Conservation (phyloP, 148 eudicot species). For the Vaccinium vitisidaea region DNA sequence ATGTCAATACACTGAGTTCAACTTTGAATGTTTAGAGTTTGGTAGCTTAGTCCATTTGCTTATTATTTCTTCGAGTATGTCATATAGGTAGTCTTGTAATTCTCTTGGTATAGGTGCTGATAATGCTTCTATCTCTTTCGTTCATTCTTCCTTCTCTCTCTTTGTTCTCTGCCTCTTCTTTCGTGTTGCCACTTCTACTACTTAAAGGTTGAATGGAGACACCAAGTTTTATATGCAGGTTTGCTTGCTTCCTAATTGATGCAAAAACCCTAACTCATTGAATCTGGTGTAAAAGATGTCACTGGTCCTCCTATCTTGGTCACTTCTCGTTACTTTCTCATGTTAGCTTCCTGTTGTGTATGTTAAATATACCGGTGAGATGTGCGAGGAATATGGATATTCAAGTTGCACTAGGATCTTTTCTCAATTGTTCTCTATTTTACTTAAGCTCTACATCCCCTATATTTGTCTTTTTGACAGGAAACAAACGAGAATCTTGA, state of each 20-base stretch:
- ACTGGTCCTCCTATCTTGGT: not conserved
- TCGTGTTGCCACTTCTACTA: not conserved
- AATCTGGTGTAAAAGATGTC: not conserved
- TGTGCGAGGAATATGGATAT: not conserved
- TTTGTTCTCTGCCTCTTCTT: not conserved
- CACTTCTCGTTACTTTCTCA: too few relatives aligned
- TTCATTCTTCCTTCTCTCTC: not conserved
- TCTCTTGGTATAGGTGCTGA: not conserved
- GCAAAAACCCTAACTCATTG: not conserved
- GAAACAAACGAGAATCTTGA: constrained; percentile 80
- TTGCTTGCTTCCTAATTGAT: not conserved
- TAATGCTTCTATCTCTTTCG: not conserved
- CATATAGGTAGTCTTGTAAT: not conserved
- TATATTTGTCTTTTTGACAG: constrained; percentile 30
- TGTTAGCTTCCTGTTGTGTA: not conserved
- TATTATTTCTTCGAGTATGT: not conserved
- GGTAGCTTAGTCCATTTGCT: not conserved
- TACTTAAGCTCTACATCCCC: not conserved
- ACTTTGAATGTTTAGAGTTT: not conserved
- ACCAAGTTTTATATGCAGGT: too few relatives aligned
- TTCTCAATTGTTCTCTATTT: not conserved
- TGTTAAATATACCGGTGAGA: not conserved
- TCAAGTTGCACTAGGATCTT: not conserved
- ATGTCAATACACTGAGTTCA: not conserved
- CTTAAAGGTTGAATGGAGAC: not conserved